Conservation (phyloP, 306 rosid genomes). For the Quercus aquifolioides region DNA sequence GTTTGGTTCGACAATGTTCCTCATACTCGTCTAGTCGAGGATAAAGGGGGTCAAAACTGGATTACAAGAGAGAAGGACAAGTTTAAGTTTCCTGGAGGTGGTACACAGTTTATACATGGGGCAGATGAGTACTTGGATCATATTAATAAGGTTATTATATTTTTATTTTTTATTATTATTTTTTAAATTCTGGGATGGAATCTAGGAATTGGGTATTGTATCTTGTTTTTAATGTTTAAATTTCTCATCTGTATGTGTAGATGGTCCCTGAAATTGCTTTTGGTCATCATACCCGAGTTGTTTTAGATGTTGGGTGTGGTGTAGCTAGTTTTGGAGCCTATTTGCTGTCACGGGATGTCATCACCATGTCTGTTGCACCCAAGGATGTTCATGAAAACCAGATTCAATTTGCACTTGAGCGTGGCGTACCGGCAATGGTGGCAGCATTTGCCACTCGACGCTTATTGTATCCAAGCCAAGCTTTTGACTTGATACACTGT, state of each 20-base stretch:
- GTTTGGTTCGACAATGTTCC: constrained; percentile 93
- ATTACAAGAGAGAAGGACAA: constrained; percentile 58
- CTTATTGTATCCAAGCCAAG: constrained; percentile 84
- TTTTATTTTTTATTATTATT: background rate
- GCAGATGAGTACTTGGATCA: constrained; percentile 88
- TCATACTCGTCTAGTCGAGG: constrained; percentile 88
- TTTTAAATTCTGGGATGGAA: constrained; percentile 1
- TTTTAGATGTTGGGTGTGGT: constrained; percentile 90
- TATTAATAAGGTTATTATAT: constrained; percentile 58
- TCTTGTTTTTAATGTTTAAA: constrained; percentile 24
- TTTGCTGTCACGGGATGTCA: constrained; percentile 68
- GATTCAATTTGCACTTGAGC: constrained; percentile 97
- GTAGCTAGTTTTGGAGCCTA: constrained; percentile 98
- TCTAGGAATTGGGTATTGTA: background rate
- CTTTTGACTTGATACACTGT: constrained; percentile 90
- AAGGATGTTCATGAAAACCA: constrained; percentile 97
- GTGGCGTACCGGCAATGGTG: constrained; percentile 97
- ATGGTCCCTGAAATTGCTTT: constrained; percentile 81
- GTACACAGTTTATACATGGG: constrained; percentile 95
- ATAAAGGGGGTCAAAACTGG: constrained; percentile 99
- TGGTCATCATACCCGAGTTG: constrained; percentile 74
- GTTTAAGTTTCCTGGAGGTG: constrained; percentile 96
- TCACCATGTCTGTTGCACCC: constrained; percentile 89
- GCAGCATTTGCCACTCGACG: constrained; percentile 89
- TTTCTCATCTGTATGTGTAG: constrained; percentile 35